A percentile compares a stretch with the other conserved stretches of the same genome.
Evolutionary conservation across 2,329 filamentous ascomycete species (phyloP).

Genomic region (Paecilomyces dactylethromorphus): DNA sequence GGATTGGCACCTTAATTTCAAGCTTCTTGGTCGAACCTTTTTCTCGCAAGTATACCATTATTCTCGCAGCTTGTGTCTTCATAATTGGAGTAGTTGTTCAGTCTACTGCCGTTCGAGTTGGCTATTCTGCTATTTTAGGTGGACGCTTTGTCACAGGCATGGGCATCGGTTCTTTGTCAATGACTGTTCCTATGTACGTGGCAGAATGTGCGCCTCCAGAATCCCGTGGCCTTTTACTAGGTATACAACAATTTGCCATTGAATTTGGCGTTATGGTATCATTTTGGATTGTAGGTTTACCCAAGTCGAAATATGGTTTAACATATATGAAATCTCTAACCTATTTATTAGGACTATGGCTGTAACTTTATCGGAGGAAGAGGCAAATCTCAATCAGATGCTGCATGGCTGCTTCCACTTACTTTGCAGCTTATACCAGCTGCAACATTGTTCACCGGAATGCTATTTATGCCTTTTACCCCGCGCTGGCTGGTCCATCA

Average conservation of each 20-base stretch:
- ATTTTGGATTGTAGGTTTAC: no score
- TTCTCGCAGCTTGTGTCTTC: no score
- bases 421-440: slow-evolving; percentile 39
- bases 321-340: no score
- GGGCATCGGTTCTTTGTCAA: slow-evolving; percentile 24
- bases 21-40: slow-evolving; percentile 65
- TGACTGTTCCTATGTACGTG: slow-evolving; percentile 42
- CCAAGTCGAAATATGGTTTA: no score
- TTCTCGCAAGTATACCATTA: slow-evolving; percentile 63
- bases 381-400: slow-evolving; percentile 24
- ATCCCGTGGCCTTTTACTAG: slow-evolving; percentile 25
- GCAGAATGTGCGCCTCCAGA: slow-evolving; percentile 39
- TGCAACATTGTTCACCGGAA: slow-evolving; percentile 25
- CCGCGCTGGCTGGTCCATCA: slow-evolving; percentile 48
- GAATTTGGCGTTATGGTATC: slow-evolving; percentile 30
- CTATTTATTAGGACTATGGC: slow-evolving; percentile 36
- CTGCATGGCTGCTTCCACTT: slow-evolving; percentile 42
- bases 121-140: no score
- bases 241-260: slow-evolving; percentile 27
- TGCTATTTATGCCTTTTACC: slow-evolving; percentile 48
- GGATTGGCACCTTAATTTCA: slow-evolving; percentile 65
- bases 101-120: no score
- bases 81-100: no score
- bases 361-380: slow-evolving; percentile 34
- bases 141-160: slow-evolving; percentile 25